Conservation (phyloP, 257 asterid species). For the Sherardia arvensis region DNA sequence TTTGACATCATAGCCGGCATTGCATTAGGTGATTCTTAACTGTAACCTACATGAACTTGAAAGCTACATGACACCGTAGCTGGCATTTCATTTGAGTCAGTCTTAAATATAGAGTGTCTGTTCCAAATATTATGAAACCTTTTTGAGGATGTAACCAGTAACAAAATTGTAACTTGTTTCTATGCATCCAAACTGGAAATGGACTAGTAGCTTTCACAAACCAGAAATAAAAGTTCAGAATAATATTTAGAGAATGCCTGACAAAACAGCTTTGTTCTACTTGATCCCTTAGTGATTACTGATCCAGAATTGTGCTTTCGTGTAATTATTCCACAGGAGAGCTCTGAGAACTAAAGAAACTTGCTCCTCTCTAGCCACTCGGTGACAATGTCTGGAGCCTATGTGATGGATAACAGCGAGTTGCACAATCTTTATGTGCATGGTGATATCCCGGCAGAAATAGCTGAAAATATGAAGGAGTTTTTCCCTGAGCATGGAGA, state of each 20-base stretch:
- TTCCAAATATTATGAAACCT: neutral
- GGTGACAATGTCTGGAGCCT: conserved; percentile 32
- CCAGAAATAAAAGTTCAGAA: neutral
- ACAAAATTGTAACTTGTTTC: neutral
- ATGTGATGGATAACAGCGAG: conserved; percentile 31
- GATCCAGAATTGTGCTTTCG: neutral
- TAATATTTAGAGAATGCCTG: neutral
- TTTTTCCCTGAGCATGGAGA: conserved; percentile 73
- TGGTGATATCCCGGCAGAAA: conserved; percentile 53
- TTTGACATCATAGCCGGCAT: neutral
- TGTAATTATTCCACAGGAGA: neutral
- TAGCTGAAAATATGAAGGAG: conserved; percentile 59
- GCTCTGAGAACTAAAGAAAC: neutral
- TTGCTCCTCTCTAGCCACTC: conserved; percentile 7
- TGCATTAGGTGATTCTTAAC: neutral
- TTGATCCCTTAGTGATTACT: neutral
- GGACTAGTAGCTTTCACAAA: neutral
- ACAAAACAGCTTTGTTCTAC: neutral
- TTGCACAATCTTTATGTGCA: conserved; percentile 31
- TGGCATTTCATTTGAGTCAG: too few relatives aligned
- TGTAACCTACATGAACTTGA: neutral
- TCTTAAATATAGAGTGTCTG: neutral
- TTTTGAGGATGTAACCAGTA: neutral
- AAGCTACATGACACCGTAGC: too few relatives aligned
- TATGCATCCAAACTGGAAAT: neutral